Evolutionary conservation across 2,329 filamentous ascomycete genomes (phyloP), one percentile per base, ranked within the genome.

Genomic region (Emmonsiellopsis sp.): DNA sequence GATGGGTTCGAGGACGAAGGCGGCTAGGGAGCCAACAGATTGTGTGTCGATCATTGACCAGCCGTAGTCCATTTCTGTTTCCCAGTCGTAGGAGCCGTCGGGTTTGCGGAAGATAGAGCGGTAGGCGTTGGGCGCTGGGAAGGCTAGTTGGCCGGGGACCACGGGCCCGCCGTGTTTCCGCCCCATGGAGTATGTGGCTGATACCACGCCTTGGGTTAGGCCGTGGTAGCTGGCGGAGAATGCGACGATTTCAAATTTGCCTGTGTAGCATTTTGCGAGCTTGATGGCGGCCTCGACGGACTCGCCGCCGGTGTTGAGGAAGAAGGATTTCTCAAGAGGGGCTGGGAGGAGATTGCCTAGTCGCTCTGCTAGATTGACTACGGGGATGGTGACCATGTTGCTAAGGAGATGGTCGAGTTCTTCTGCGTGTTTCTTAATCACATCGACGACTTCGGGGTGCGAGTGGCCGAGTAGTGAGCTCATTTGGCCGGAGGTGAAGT

Each of bases 51-150:
- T 71, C 66, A 85, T 70, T 15, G 71, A 70, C 74, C 80, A 86
- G 4, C 80, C 81, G 59, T 79, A 85, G 9, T 82, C 75, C 11
- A 86, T 67, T 62, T 86, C 83, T 0, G 79, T 77, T 58, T 82
- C 72, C 83, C 83, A 86, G 62, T 86, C 82, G 57, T 86, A 81
- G 0, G 74, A 75, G 0, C 81, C 81, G 57, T 85, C 81, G 0
- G 76, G 20, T 37, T 77, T 75, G 8, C 79, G 75, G 64, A 86
- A 86, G 0, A 77, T 72, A 0, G 82, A 84, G 3, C 82, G 77
- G 61, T 84, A 85, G 0, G 77, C 72, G 58, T 85, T 79, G 0
- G 82, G 82, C 0, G 79, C 74, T 0, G 82, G 82, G 37, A 86
- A 74, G 1, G 73, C 74, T 3, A 82, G 70, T 54, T 79, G 76